Evolutionary conservation across 345 rosid species (phyloP), one percentile per base, ranked within the genome.

Genomic region (Carallia brachiata): DNA sequence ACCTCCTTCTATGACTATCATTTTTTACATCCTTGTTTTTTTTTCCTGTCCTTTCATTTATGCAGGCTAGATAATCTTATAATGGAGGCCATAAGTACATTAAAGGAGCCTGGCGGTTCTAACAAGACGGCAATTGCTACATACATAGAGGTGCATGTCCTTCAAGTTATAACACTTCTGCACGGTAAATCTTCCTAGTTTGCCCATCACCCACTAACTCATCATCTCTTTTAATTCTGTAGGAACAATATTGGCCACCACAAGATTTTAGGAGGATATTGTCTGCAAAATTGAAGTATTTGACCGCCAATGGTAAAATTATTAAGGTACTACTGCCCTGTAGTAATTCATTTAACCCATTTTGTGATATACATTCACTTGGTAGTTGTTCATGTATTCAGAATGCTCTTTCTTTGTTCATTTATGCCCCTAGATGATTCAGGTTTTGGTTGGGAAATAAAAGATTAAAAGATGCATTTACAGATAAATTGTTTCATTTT

Each of bases 211-310:
- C 57, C 27, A 34, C 8, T 17, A 31, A 54, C 76, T 67, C 44
- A 65, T 17, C 6, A 69, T 52, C 19, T 4, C 16, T 55, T 62
- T 12, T 61, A 74, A 28, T 44, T 66, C 53, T 79, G 65, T 56
- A 95, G 99, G 98, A 92, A 70, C 92, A 92, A 81, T 95, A 89
- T 81, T 86, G 94, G 88, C 90, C 97, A 74, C 99, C 97, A 61
- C 84, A 79, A 48, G 96, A 90, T 79, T 92, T 96, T 68, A 92
- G 86, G 81, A 87, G 93, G 84, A 62, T 84, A 69, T 82, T 96
- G 76, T 92, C 98, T 32, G 85, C 87, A 69, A 92, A 92, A 82
- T 76, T 95, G 18, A 95, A 90, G 87, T 81, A 83, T 83, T 70
- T 92, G 83, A 84, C 86, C 18, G 81, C 87, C 55, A 77, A 80